Evolutionary conservation across 2,329 filamentous ascomycete species (phyloP), one percentile per base, ranked within the genome.

Genomic region (Rhynchosporium agropyri): DNA sequence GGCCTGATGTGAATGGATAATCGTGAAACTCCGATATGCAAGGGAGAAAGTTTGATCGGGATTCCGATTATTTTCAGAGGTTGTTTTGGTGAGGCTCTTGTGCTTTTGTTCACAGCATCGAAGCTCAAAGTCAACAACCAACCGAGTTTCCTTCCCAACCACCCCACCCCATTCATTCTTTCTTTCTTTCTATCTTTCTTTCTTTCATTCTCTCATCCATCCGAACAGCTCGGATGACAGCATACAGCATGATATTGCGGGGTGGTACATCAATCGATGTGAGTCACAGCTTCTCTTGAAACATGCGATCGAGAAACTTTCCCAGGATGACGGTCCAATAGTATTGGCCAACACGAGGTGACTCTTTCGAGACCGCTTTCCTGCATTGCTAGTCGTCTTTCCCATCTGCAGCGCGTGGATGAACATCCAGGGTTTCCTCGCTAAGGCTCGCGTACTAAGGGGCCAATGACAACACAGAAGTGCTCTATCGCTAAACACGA

Each of bases 231-330:
- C 61, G 51, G 57, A 67, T 70, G 67, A 70, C 65, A 64, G 61
- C 61, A 61, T 60, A 15, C 54, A 54, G 66, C 69, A 69, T 65
- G 12, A 55, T 20, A 53, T 53, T 60, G 69, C 67, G 68, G 68
- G 63, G 66, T 67, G 49, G 59, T 54, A 53, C 48, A 65, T 65
- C 69, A 65, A 61, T 53, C 33, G 66, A 26, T 64, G 61, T 72
- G 71, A 73, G 71, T 73, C 71, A 68, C 57, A 67, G 54, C 43
- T 45, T 20, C 53, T 58, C 38, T 42, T 70, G 71, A 73, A 73
- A 73, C 70, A 46, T 63, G 65, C 58, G 65, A 67, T 67, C 60
- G 54, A 59, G 70, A 73, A 72, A 73, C 70, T 60, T 67, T 53
- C 56, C 50, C 33, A 63, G 57, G 53, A 43, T 20, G 28, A 48